These are phyloP conservation scores for Colletotrichum gigasporum DNA, from an alignment of 2,329 filamentous ascomycete species.

Conservation along the genomic window DNA sequence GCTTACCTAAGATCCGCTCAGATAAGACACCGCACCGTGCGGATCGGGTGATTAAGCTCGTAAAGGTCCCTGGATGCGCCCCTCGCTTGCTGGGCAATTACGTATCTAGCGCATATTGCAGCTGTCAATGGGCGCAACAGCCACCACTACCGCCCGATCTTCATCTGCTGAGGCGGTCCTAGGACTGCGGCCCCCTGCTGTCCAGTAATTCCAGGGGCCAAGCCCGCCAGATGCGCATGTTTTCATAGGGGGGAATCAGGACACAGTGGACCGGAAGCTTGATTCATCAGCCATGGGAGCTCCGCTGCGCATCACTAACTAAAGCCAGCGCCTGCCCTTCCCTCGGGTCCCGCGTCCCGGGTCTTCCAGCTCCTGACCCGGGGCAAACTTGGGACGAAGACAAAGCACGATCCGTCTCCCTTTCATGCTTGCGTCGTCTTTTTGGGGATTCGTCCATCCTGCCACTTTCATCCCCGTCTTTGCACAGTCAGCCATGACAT, in stretches of 20 bases:
- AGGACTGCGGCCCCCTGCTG: conserved; percentile 4
- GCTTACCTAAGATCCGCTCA: not conserved
- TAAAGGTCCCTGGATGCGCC: not conserved
- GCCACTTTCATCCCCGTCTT: conserved; percentile 1
- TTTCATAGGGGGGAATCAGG: conserved; percentile 24
- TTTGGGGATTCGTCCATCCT: not conserved
- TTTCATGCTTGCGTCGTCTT: not conserved
- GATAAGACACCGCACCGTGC: conserved; percentile 12
- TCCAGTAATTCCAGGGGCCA: conserved; percentile 13
- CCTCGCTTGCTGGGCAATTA: conserved; percentile 17
- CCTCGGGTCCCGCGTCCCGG: conserved; percentile 6
- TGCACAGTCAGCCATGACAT: conserved; percentile 26
- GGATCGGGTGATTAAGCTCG: not conserved
- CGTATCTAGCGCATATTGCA: conserved; percentile 10
- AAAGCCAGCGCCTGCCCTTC: not conserved
- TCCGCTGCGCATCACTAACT: not conserved
- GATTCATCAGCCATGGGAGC: too few species aligned
- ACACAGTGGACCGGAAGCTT: conserved; percentile 11
- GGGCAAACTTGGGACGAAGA: conserved; percentile 24
- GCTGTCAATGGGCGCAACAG: conserved; percentile 14
- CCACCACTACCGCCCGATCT: not conserved
- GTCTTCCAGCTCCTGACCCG: not conserved
- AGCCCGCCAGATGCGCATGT: conserved; percentile 19
- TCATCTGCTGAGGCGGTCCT: not conserved
- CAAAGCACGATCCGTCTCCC: conserved; percentile 7